A percentile compares a stretch with the other conserved stretches of the same genome.
Evolutionary conservation across 768 basidiomycete species (phyloP).

Genomic region (Arthromyces matolae): DNA sequence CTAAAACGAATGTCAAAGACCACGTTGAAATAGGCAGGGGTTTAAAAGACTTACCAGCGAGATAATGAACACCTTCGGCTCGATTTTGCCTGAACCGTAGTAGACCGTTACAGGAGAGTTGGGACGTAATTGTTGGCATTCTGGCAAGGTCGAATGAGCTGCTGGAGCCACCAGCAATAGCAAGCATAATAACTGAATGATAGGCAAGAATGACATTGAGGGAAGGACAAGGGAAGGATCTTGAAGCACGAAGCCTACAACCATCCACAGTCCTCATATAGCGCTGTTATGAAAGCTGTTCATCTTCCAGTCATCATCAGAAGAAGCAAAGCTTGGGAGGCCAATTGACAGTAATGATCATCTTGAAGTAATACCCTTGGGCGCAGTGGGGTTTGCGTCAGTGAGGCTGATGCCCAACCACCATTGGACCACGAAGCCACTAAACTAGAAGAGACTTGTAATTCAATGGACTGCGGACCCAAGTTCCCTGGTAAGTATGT

Average conservation of each 20-base stretch:
- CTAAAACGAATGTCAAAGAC: neutral
- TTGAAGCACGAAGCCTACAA: neutral
- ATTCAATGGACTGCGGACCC: no score
- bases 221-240: neutral
- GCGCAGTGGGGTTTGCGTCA: no score
- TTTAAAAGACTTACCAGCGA: conserved; percentile 5
- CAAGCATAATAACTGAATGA: neutral
- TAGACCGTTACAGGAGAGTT: neutral
- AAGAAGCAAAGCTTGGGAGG: no score
- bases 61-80: conserved; percentile 11
- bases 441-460: no score
- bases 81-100: neutral
- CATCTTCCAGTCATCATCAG: conserved; percentile 7
- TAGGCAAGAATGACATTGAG: neutral
- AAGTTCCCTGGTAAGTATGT: no score
- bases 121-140: no score
- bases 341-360: neutral
- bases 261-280: neutral
- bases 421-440: no score
- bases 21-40: neutral
- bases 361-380: neutral
- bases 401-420: neutral
- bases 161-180: neutral
- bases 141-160: neutral
- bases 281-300: no score